These are phyloP conservation scores for Amanita rimosa DNA, from an alignment of 768 basidiomycete species.

Conservation along the genomic window DNA sequence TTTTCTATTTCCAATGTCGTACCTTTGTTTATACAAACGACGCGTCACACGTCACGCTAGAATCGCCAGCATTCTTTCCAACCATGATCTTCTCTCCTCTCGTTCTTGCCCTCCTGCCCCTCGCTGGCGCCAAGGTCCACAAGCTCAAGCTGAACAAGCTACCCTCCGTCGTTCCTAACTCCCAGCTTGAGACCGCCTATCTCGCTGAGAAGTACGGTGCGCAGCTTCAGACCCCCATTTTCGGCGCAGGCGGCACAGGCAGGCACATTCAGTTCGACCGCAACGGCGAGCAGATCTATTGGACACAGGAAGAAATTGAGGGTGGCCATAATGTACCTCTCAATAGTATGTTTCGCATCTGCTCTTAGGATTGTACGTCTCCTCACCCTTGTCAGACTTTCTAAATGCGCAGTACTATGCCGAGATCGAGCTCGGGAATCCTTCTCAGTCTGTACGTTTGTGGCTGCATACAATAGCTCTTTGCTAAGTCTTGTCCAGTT, in stretches of 20 bases:
- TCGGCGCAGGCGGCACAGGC: slow-evolving; percentile 66
- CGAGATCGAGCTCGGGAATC: slow-evolving; percentile 74
- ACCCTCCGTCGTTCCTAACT: slow-evolving; percentile 46
- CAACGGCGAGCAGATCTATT: slow-evolving; percentile 53
- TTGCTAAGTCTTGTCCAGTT: slow-evolving; percentile 34
- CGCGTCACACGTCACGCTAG: background rate
- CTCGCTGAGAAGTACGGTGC: slow-evolving; percentile 92
- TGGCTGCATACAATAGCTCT: background rate
- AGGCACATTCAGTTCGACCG: slow-evolving; percentile 31
- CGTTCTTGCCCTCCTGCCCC: slow-evolving; percentile 34
- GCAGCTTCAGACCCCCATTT: slow-evolving; percentile 41
- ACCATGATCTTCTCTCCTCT: slow-evolving; percentile 34
- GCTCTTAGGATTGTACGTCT: slow-evolving; percentile 5
- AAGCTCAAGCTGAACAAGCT: slow-evolving; percentile 89
- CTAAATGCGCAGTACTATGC: slow-evolving; percentile 98
- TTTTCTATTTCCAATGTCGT: background rate
- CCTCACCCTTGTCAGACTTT: slow-evolving; percentile 50
- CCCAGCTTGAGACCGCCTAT: slow-evolving; percentile 66
- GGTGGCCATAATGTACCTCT: slow-evolving; percentile 85
- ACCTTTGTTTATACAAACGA: too few species aligned
- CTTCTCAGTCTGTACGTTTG: slow-evolving; percentile 62
- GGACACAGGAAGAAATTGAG: slow-evolving; percentile 69
- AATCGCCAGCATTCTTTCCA: slow-evolving; percentile 5
- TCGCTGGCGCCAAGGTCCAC: slow-evolving; percentile 50
- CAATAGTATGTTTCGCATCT: slow-evolving; percentile 50